phyloP scores from a whole-genome alignment of 2,329 filamentous ascomycete species.

The Grosmannia penicillata region DNA sequence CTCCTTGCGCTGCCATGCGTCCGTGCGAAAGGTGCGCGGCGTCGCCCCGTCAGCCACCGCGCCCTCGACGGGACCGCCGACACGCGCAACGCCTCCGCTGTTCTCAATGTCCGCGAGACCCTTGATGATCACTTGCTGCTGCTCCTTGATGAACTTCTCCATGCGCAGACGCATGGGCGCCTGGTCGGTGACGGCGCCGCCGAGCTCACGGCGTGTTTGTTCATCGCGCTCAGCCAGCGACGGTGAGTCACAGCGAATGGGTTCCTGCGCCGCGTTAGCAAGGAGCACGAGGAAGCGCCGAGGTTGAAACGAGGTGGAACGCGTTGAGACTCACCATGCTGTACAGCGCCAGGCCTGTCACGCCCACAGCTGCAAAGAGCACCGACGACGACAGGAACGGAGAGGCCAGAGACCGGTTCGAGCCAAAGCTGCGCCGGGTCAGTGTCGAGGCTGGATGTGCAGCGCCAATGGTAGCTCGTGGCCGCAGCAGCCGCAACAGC shows the following conservation, averaged over 20 bases:
- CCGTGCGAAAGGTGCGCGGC: conserved; percentile 46
- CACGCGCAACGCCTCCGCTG: conserved; percentile 6
- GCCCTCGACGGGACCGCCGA: conserved; percentile 6
- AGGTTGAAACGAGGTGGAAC: not conserved
- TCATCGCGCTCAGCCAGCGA: conserved; percentile 77
- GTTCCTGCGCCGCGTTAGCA: conserved; percentile 26
- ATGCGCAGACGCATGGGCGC: conserved; percentile 96
- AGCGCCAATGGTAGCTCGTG: too few relatives aligned
- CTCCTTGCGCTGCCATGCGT: conserved; percentile 76
- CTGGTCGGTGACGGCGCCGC: conserved; percentile 45
- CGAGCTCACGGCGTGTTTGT: conserved; percentile 62
- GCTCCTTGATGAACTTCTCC: conserved; percentile 89
- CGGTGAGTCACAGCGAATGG: conserved; percentile 40
- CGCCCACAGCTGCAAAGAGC: too few relatives aligned
- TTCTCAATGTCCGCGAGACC: conserved; percentile 56
- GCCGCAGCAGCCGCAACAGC: too few relatives aligned
- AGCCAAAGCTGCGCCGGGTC: too few relatives aligned
- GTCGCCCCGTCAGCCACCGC: conserved; percentile 44
- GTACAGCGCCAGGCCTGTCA: too few relatives aligned
- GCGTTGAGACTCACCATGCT: not conserved
- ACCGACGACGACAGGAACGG: too few relatives aligned
- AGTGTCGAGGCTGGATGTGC: too few relatives aligned
- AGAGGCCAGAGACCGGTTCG: too few relatives aligned
- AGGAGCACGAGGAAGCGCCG: not conserved
- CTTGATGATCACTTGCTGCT: conserved; percentile 75